A percentile compares a stretch with the other conserved stretches of the same genome.
Conservation (phyloP, 2,329 filamentous ascomycete genomes). For the Penicillium olsonii region DNA sequence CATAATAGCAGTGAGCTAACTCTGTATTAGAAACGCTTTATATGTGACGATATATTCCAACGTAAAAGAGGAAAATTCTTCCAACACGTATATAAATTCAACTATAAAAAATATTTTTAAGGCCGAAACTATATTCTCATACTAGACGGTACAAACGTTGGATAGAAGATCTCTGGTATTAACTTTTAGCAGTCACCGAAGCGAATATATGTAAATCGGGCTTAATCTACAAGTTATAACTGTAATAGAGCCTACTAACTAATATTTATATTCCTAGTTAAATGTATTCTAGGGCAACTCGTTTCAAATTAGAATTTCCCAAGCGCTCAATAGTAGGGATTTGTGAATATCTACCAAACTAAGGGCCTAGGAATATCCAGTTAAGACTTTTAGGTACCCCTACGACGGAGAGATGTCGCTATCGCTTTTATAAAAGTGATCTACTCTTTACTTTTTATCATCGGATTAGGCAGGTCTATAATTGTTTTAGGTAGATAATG, state of each 20-base stretch:
- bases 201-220: too few relatives aligned
- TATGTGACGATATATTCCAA: slow-evolving; percentile 21
- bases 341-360: too few relatives aligned
- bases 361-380: too few relatives aligned
- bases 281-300: slow-evolving; percentile 27
- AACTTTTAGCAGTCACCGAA: neutral
- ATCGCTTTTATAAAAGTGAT: too few relatives aligned
- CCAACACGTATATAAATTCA: slow-evolving; percentile 12
- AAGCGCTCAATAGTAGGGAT: too few relatives aligned
- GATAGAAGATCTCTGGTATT: slow-evolving; percentile 6
- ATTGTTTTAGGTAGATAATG: neutral
- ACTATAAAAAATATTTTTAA: slow-evolving; percentile 8
- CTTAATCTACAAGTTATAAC: slow-evolving; percentile 1
- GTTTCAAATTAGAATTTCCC: slow-evolving; percentile 7
- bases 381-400: too few relatives aligned
- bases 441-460: too few relatives aligned
- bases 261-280: slow-evolving; percentile 20
- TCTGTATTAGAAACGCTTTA: slow-evolving; percentile 16
- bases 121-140: slow-evolving; percentile 15
- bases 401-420: too few relatives aligned
- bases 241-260: slow-evolving; percentile 15
- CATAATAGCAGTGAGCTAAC: slow-evolving; percentile 21
- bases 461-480: too few relatives aligned
- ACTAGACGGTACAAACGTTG: neutral
- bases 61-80: slow-evolving; percentile 14